These are phyloP conservation scores for Tubosaeta sp. DNA, from an alignment of 768 basidiomycete species.

Conservation along the genomic window DNA sequence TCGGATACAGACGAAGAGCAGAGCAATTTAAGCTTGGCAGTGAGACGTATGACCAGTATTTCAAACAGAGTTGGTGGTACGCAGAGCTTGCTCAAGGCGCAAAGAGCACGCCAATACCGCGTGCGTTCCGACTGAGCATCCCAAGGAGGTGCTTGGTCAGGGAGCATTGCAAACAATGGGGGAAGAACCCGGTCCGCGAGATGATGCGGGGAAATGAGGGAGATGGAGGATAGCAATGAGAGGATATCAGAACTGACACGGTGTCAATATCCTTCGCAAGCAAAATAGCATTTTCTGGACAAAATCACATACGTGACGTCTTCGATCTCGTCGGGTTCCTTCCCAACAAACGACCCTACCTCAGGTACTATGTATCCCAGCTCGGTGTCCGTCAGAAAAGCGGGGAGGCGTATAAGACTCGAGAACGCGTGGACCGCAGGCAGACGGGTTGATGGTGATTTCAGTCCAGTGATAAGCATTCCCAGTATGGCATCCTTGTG, in stretches of 20 bases:
- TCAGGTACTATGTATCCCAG: constrained; percentile 75
- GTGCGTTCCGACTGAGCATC: constrained; percentile 53
- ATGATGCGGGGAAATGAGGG: constrained; percentile 54
- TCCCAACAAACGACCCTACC: constrained; percentile 60
- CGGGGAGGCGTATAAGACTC: constrained; percentile 58
- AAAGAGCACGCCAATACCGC: constrained; percentile 63
- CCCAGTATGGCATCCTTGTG: constrained; percentile 79
- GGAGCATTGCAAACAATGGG: constrained; percentile 69
- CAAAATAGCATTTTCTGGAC: not conserved
- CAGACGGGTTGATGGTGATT: constrained; percentile 44
- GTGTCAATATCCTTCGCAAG: not conserved
- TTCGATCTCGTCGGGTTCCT: constrained; percentile 46
- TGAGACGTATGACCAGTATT: constrained; percentile 71
- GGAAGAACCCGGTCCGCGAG: constrained; percentile 77
- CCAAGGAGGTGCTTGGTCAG: constrained; percentile 57
- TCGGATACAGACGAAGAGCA: constrained; percentile 34
- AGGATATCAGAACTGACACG: constrained; percentile 51
- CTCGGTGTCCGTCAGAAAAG: constrained; percentile 67
- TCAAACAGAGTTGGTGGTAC: constrained; percentile 77
- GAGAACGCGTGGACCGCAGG: constrained; percentile 65
- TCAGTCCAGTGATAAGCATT: constrained; percentile 55
- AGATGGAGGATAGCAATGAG: constrained; percentile 59
- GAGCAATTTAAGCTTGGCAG: constrained; percentile 71
- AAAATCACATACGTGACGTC: constrained; percentile 44
- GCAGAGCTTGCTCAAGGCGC: constrained; percentile 69